Evolutionary conservation across 176 grass and related monocot species (phyloP), one percentile per base, ranked within the genome.

Genomic region (Rhynchospora tenuis): DNA sequence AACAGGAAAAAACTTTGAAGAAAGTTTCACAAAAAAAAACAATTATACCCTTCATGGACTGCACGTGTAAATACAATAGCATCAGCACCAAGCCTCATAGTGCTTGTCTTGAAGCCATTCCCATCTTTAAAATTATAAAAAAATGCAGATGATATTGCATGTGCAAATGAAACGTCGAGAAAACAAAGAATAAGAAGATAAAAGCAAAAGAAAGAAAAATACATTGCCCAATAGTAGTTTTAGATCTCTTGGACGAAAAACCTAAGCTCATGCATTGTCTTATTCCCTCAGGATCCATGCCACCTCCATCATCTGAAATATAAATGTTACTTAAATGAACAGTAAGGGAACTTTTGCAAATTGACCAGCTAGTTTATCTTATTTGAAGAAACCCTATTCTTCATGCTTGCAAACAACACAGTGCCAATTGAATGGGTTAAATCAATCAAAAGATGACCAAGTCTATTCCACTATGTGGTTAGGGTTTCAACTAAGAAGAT

Each of bases 21-120:
- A 63, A 29, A 20, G 84, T 8, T 58, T 69, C 24, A 78, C 56
- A 27, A 74, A 70, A 70, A 9, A 66, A 62, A 82, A 82, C 33
- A 33, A 73, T 69, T 82, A 80, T 91, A 94, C 95, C 92, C 85
- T 90, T 81, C 90, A 77, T 84, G 61, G 29, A 60, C 61, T 86
- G 95, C 86, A 65, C 85, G 84, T 84, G 84, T 94, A 62, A 93
- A 98, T 79, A 98, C 92, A 86, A 94, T 87, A 45, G 90, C 95
- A 86, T 98, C 95, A 84, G 95, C 89, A 86, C 95, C 95, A 33
- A 98, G 88, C 86, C 95, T 93, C 95, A 98, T 98, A 76, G 95
- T 98, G 88, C 95, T 98, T 64, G 95, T 98, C 86, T 98, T 98
- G 85, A 98, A 98, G 26, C 95, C 95, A 90, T 98, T 98, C 71